Conservation (phyloP, 805 yeast species). For the Nakazawaea ernobii region DNA sequence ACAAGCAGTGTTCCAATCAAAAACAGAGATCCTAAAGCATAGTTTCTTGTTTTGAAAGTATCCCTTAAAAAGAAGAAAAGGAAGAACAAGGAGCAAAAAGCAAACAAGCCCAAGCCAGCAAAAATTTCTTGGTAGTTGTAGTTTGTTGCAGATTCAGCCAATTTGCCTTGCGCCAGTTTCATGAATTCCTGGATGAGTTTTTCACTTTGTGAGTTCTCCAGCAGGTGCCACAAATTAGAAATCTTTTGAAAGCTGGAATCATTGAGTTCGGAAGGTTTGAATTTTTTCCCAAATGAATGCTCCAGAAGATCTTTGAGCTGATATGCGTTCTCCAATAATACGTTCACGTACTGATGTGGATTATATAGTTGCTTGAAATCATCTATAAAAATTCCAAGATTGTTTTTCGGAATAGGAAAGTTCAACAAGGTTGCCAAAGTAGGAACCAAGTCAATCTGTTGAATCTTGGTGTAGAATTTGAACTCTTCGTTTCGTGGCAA, state of each 20-base stretch:
- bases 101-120: slow-evolving; percentile 30
- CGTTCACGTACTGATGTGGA: slow-evolving; percentile 21
- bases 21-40: slow-evolving; percentile 7
- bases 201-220: neutral
- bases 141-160: slow-evolving; percentile 63
- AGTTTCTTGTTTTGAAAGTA: slow-evolving; percentile 4
- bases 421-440: slow-evolving; percentile 56
- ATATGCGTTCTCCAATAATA: slow-evolving; percentile 48
- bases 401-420: slow-evolving; percentile 65
- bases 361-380: slow-evolving; percentile 52
- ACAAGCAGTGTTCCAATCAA: slow-evolving; percentile 25
- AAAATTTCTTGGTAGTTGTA: slow-evolving; percentile 54
- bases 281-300: slow-evolving; percentile 28
- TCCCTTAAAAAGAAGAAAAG: slow-evolving; percentile 18
- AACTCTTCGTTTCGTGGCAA: slow-evolving; percentile 35
- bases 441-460: slow-evolving; percentile 73
- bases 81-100: slow-evolving; percentile 25
- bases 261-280: slow-evolving; percentile 1
- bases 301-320: slow-evolving; percentile 48
- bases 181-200: slow-evolving; percentile 32
- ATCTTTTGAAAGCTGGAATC: slow-evolving; percentile 11
- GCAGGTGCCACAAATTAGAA: slow-evolving; percentile 2
- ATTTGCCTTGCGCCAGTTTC: slow-evolving; percentile 36
- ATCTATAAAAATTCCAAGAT: slow-evolving; percentile 64
- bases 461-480: slow-evolving; percentile 45